A percentile compares a stretch with the other conserved stretches of the same genome.
Conservation (phyloP, 768 basidiomycete genomes). For the Pleurotus salmoneostramineus region DNA sequence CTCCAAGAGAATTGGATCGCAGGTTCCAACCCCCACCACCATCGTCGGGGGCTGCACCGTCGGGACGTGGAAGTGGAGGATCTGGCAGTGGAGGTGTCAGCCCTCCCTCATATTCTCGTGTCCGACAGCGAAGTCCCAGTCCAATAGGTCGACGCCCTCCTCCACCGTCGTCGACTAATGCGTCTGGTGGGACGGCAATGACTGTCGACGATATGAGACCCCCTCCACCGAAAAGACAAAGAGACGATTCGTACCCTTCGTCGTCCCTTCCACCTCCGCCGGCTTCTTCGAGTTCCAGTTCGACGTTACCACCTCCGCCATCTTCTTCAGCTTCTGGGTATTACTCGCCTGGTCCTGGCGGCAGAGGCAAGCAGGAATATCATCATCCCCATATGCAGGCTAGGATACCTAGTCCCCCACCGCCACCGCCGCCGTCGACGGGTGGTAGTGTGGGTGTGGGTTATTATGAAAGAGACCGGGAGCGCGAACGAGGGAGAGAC, state of each 20-base stretch:
- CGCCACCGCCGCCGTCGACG: not conserved
- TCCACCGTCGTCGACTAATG: constrained; percentile 3
- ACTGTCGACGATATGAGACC: constrained; percentile 36
- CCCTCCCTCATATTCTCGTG: constrained; percentile 30
- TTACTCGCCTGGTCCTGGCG: not conserved
- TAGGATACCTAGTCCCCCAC: not conserved
- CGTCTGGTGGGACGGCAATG: constrained; percentile 7
- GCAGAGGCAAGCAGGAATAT: not conserved
- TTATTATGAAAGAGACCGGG: not conserved
- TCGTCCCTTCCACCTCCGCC: not conserved
- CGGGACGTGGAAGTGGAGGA: not conserved
- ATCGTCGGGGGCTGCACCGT: constrained; percentile 10
- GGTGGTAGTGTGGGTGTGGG: not conserved
- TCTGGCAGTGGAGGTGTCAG: constrained; percentile 2
- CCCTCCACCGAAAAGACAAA: constrained; percentile 34
- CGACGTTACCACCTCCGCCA: not conserved
- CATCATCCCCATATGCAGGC: not conserved
- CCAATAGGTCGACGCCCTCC: constrained; percentile 28
- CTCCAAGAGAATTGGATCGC: constrained; percentile 24
- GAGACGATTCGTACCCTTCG: constrained; percentile 30
- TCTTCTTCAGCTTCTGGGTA: not conserved
- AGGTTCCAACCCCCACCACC: constrained; percentile 17
- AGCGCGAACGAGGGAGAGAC: not conserved
- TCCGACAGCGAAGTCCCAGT: constrained; percentile 44
- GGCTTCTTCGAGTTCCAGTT: not conserved